Conservation (phyloP, 2,329 filamentous ascomycete genomes). For the Paraconiothyrium sp. region DNA sequence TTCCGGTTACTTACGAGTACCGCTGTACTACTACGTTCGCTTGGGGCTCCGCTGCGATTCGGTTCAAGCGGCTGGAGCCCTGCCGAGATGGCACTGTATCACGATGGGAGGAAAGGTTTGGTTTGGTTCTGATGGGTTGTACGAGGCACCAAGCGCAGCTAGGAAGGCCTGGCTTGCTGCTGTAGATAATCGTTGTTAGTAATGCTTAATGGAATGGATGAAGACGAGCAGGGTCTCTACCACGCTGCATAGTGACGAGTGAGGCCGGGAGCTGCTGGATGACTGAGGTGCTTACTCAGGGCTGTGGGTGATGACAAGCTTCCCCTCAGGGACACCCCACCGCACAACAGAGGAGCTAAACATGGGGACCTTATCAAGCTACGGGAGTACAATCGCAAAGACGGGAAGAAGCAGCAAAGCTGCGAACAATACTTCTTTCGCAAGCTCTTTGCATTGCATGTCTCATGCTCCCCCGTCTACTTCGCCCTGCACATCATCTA, state of each 20-base stretch:
- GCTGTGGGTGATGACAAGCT: constrained; percentile 6
- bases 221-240: background rate
- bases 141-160: constrained; percentile 2
- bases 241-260: background rate
- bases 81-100: background rate
- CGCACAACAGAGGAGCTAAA: background rate
- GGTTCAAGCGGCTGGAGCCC: constrained; percentile 28
- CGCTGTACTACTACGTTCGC: constrained; percentile 43
- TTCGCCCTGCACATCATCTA: no score
- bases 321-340: background rate
- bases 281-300: constrained; percentile 10
- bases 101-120: background rate
- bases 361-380: no score
- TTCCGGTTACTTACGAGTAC: constrained; percentile 25
- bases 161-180: background rate
- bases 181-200: constrained; percentile 40
- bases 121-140: background rate
- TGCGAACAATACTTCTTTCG: no score
- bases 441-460: no score
- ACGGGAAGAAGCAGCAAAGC: no score
- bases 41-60: constrained; percentile 32
- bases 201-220: constrained; percentile 47
- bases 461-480: no score
- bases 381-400: no score
- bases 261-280: background rate